A percentile compares a stretch with the other conserved stretches of the same genome.
Evolutionary conservation across 2,329 filamentous ascomycete genomes (phyloP).

Genomic region (Alternaria tenuissima): DNA sequence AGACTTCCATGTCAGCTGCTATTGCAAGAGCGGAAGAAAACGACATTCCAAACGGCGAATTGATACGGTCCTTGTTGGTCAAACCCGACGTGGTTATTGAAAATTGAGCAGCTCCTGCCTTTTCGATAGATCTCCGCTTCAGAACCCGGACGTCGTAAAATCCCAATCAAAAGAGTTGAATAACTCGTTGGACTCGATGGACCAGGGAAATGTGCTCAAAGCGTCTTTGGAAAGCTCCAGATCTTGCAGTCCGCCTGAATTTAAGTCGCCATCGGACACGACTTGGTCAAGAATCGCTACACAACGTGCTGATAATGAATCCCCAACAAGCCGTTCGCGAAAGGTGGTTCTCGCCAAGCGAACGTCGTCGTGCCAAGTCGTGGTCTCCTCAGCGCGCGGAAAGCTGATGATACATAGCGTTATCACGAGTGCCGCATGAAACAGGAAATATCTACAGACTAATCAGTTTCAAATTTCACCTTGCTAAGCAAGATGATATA

Average conservation of each 20-base stretch:
- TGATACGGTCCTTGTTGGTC: constrained; percentile 32
- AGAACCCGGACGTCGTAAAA: constrained; percentile 28
- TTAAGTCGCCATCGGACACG: constrained; percentile 29
- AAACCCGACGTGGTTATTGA: constrained; percentile 28
- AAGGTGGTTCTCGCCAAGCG: constrained; percentile 32
- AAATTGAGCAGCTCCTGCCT: constrained; percentile 18
- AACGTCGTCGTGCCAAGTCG: constrained; percentile 33
- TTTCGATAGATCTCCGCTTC: not conserved
- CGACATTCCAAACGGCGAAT: constrained; percentile 35
- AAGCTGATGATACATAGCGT: constrained; percentile 38
- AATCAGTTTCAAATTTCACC: not conserved
- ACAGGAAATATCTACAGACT: constrained; percentile 31
- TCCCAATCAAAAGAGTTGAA: constrained; percentile 39
- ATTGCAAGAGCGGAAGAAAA: constrained; percentile 34
- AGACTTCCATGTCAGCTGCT: constrained; percentile 28
- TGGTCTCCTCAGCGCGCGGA: constrained; percentile 22
- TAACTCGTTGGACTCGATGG: constrained; percentile 34
- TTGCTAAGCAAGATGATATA: not conserved
- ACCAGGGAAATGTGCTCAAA: constrained; percentile 37
- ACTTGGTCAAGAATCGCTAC: constrained; percentile 37
- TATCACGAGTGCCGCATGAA: constrained; percentile 36
- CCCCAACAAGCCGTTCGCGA: constrained; percentile 29
- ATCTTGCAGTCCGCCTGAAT: constrained; percentile 26
- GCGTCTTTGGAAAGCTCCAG: constrained; percentile 28
- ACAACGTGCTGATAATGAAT: constrained; percentile 37